These are phyloP conservation scores for Pyrenophora seminiperda DNA, from an alignment of 2,329 filamentous ascomycete species.

Conservation along the genomic window DNA sequence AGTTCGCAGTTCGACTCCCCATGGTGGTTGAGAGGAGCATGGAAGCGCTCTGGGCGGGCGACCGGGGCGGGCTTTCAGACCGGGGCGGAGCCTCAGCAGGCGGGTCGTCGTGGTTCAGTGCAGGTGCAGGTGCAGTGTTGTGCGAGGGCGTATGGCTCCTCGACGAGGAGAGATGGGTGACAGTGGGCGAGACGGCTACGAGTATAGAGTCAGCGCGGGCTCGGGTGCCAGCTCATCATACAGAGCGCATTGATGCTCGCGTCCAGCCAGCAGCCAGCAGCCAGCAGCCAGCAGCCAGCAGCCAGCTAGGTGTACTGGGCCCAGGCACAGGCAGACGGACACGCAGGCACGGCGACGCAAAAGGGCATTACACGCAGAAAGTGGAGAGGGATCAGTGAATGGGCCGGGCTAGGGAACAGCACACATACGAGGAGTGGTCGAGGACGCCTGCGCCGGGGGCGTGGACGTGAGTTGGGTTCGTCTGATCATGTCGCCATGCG, in stretches of 20 bases:
- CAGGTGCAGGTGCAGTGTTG: conserved; percentile 54
- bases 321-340: conserved; percentile 7
- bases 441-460: conserved; percentile 63
- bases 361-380: background rate
- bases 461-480: conserved; percentile 52
- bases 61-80: conserved; percentile 62
- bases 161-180: conserved; percentile 57
- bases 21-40: conserved; percentile 35
- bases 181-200: conserved; percentile 59
- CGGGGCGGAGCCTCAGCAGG: conserved; percentile 58
- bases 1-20: conserved; percentile 48
- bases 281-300: too few relatives aligned
- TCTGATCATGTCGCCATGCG: conserved; percentile 44
- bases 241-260: conserved; percentile 44
- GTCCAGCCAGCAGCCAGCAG: too few relatives aligned
- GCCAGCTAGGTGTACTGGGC: too few relatives aligned
- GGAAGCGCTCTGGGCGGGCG: conserved; percentile 45
- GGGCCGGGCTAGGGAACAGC: conserved; percentile 5
- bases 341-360: conserved; percentile 8
- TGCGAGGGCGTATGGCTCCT: conserved; percentile 61
- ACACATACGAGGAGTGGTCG: conserved; percentile 66
- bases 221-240: conserved; percentile 49
- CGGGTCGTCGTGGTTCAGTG: conserved; percentile 58
- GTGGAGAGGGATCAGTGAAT: too few relatives aligned
- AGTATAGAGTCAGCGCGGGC: conserved; percentile 37